Evolutionary conservation across 441 rosid species (phyloP).

Genomic region (Macaranga tanarius): DNA sequence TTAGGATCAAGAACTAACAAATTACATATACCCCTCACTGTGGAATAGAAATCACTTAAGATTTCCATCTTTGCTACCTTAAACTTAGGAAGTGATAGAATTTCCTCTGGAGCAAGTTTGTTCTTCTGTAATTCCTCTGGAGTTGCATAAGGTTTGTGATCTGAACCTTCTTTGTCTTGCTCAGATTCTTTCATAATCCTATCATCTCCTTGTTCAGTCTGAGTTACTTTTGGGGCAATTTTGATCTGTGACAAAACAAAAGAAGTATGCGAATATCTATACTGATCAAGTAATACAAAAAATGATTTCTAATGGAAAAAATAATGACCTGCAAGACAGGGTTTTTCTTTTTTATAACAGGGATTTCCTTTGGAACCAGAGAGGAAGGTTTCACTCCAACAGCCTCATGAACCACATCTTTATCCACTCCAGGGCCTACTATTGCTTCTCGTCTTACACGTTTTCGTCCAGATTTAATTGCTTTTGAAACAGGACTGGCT

Average conservation of each 20-base stretch:
- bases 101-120: slow-evolving; percentile 84
- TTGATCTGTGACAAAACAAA: slow-evolving; percentile 54
- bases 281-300: background rate
- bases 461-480: slow-evolving; percentile 52
- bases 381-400: slow-evolving; percentile 83
- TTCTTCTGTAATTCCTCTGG: slow-evolving; percentile 69
- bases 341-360: slow-evolving; percentile 77
- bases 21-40: background rate
- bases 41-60: background rate
- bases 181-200: slow-evolving; percentile 34
- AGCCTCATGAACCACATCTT: slow-evolving; percentile 71
- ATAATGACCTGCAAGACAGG: slow-evolving; percentile 69
- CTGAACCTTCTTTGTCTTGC: slow-evolving; percentile 39
- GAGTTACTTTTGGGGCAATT: slow-evolving; percentile 59
- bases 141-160: slow-evolving; percentile 50
- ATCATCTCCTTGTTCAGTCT: slow-evolving; percentile 54
- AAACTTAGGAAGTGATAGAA: slow-evolving; percentile 88
- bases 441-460: slow-evolving; percentile 61
- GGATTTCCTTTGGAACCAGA: slow-evolving; percentile 87
- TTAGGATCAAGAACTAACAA: background rate
- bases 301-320: slow-evolving; percentile 9
- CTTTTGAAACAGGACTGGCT: slow-evolving; percentile 25
- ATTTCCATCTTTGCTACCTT: slow-evolving; percentile 49
- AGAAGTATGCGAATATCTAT: slow-evolving; percentile 18
- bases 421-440: slow-evolving; percentile 81